Evolutionary conservation across 768 basidiomycete species (phyloP), one percentile per base, ranked within the genome.

Genomic region (Mycena chlorophos): DNA sequence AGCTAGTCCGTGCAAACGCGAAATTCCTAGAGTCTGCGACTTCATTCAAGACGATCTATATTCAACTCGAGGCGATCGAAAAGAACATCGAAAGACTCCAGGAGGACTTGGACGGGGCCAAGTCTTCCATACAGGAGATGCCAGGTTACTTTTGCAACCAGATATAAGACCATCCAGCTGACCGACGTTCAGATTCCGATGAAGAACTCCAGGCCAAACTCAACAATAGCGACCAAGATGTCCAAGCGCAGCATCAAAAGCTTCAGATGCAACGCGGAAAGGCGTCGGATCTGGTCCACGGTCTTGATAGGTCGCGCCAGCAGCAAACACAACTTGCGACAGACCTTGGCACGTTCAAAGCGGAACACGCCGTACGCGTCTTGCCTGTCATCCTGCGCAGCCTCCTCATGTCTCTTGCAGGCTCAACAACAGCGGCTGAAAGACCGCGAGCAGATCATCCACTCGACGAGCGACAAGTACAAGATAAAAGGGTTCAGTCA

Each of bases 21-120:
- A 85, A 81, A 55, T 94, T 94, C 68, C 87, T 91, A 64, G 89
- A 96, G 48, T 80, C 85, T 42, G 87, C 91, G 3, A 85, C 84
- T 20, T 88, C 88, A 66, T 97, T 98, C 68, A 82, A 91, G 54
- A 91, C 97, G 69, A 78, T 89, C 51, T 94, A 89, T 65, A 71
- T 87, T 52, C 84, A 83, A 63, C 81, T 87, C 20, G 84, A 88
- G 52, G 78, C 75, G 56, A 69, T 91, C 43, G 75, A 85, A 51
- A 77, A 83, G 56, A 82, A 80, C 64, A 87, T 87, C 65, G 66
- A 74, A n/a, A 79, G 82, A 46, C 74, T 84, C 51, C 77, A 87
- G 61, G 70, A 73, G 13, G 87, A 93, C 39, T 75, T 89, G 31
- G 75, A 78, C 1, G 82, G 86, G 26, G 77, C 85, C 5, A 81